Evolutionary conservation across 2,329 filamentous ascomycete species (phyloP), one percentile per base, ranked within the genome.

Genomic region (Phialophora chinensis): DNA sequence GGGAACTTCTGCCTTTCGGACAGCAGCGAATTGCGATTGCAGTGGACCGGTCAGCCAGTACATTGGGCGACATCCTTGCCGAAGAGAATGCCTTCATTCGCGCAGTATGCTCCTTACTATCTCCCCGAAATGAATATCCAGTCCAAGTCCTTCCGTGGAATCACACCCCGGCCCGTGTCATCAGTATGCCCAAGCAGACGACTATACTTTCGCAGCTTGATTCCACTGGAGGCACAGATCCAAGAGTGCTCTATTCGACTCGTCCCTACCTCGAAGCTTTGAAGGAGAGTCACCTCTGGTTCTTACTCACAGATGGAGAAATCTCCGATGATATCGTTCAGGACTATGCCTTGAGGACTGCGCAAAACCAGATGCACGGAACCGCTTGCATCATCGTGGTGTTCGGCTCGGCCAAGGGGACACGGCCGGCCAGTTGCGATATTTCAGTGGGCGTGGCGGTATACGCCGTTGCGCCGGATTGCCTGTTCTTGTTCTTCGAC

Each of bases 361-460:
- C 44, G 17, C 6, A n/a, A 49, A 6, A n/a, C 20, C 17, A 11
- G 20, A n/a, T 49, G 17, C 44, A 49, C 44, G 20, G 20, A n/a
- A 49, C 20, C 6, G 20, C 17, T 23, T 49, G 44, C 17, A 11
- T 49, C 44, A 11, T 49, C 17, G 44, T 49, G 17, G 44, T 49
- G 5, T 49, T 49, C 20, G 44, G 44, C 10, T 49, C 44, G 2
- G 20, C 44, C 5, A 20, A n/a, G 14, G 20, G 44, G 8, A 75
- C 27, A 63, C 29, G 17, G 1, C 52, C 52, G 17, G 52, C 52
- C 17, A 23, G 17, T 55, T 27, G 52, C 52, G 25, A 55, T 53
- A 63, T 63, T 58, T 44, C 42, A 57, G 61, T 63, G 23, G 53
- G 53, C 57, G 57, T 55, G 14, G 52, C 52, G 11, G 25, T 25